Conservation (phyloP, 371 early-diverging fungal species). For the Phascolomyces articulosus region DNA sequence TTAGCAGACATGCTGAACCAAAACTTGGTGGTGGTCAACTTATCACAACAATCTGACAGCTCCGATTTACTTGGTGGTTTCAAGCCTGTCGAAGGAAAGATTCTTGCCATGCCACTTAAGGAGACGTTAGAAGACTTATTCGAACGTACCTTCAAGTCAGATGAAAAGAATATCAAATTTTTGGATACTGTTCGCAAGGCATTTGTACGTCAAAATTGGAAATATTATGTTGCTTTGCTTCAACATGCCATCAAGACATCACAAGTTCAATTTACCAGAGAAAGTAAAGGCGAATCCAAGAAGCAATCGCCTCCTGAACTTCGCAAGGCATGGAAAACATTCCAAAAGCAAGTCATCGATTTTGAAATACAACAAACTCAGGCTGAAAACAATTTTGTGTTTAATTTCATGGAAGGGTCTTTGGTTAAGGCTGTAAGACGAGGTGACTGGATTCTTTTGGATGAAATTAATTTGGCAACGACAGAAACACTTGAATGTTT, state of each 20-base stretch:
- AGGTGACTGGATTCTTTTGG: slow-evolving; percentile 98
- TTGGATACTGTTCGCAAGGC: slow-evolving; percentile 78
- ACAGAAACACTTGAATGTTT: slow-evolving; percentile 95
- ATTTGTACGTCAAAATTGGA: slow-evolving; percentile 79
- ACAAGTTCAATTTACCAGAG: slow-evolving; percentile 56
- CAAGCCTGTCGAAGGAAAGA: slow-evolving; percentile 92
- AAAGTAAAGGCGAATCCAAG: slow-evolving; percentile 35
- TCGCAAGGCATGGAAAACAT: slow-evolving; percentile 64
- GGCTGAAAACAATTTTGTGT: slow-evolving; percentile 81
- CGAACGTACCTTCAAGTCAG: slow-evolving; percentile 79
- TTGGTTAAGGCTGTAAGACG: slow-evolving; percentile 90
- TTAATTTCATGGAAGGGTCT: slow-evolving; percentile 94
- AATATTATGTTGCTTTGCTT: slow-evolving; percentile 74
- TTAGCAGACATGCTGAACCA: slow-evolving; percentile 83
- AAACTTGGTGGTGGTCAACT: slow-evolving; percentile 91
- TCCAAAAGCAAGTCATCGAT: slow-evolving; percentile 55
- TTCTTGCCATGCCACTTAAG: slow-evolving; percentile 79
- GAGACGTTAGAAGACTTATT: slow-evolving; percentile 89
- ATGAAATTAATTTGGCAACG: slow-evolving; percentile 98
- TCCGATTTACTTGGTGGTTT: slow-evolving; percentile 98
- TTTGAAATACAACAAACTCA: slow-evolving; percentile 79
- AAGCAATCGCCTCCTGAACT: slow-evolving; percentile 49
- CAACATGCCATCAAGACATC: slow-evolving; percentile 79
- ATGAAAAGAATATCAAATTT: slow-evolving; percentile 84
- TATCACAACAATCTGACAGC: slow-evolving; percentile 98